These are phyloP conservation scores for Zygotorulaspora mrakii DNA, from an alignment of 1,139 yeast species.

Conservation along the genomic window DNA sequence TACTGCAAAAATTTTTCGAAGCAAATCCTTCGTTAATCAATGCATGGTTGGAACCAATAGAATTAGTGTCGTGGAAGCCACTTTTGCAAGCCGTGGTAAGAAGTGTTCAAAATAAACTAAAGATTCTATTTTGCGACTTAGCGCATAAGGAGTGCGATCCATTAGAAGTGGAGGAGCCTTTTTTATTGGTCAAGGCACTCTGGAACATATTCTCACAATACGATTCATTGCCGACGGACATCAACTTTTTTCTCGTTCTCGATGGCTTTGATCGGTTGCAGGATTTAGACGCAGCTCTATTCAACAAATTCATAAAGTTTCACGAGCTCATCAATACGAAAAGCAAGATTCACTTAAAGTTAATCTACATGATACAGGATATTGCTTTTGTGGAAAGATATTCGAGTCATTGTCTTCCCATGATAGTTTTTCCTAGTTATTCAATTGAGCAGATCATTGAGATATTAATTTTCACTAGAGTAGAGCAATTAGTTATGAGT, in stretches of 20 bases:
- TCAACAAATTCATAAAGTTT: constrained; percentile 30
- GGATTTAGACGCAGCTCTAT: constrained; percentile 33
- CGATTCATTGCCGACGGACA: constrained; percentile 8
- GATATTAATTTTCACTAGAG: constrained; percentile 23
- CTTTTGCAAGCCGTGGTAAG: constrained; percentile 33
- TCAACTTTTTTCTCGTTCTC: constrained; percentile 25
- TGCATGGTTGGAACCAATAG: constrained; percentile 30
- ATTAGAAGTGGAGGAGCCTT: constrained; percentile 33
- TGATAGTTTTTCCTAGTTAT: constrained; percentile 34
- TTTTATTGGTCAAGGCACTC: constrained; percentile 26
- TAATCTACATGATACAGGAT: constrained; percentile 28
- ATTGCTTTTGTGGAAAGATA: constrained; percentile 28
- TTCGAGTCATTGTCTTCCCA: constrained; percentile 29
- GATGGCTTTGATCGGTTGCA: constrained; percentile 35
- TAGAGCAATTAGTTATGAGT: constrained; percentile 18
- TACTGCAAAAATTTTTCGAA: constrained; percentile 22
- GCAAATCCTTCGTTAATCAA: constrained; percentile 17
- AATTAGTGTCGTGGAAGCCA: constrained; percentile 35
- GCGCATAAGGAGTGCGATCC: constrained; percentile 27
- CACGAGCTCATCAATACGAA: constrained; percentile 25
- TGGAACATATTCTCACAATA: constrained; percentile 22
- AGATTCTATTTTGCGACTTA: constrained; percentile 17
- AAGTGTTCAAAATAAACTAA: constrained; percentile 22
- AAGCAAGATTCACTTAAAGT: constrained; percentile 25
- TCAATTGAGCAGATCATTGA: constrained; percentile 23